Evolutionary conservation across 1,284 basidiomycete genomes (phyloP).

Genomic region (Xanthoconium separans): DNA sequence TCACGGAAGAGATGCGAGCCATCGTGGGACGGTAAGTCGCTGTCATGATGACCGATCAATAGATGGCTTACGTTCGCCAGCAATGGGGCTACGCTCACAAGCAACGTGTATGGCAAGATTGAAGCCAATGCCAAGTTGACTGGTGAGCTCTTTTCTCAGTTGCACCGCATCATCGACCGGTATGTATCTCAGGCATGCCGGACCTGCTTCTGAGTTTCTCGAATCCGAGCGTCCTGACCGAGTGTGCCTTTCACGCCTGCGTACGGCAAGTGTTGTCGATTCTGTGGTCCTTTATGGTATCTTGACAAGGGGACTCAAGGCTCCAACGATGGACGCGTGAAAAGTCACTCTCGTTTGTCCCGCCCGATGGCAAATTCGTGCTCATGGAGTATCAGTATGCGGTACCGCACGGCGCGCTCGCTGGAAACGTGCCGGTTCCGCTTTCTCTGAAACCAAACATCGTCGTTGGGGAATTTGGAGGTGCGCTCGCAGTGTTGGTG

Average conservation of each 20-base stretch:
- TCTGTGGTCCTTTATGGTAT: neutral
- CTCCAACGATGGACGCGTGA: constrained; percentile 81
- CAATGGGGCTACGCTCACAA: constrained; percentile 72
- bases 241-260: constrained; percentile 90
- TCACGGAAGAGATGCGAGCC: constrained; percentile 81
- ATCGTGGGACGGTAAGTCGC: constrained; percentile 75
- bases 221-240: constrained; percentile 72
- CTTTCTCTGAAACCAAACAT: constrained; percentile 63
- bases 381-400: constrained; percentile 83
- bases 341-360: constrained; percentile 85
- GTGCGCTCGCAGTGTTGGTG: constrained; percentile 38
- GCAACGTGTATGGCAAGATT: constrained; percentile 78
- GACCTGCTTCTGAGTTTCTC: constrained; percentile 82
- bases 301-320: constrained; percentile 38
- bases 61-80: constrained; percentile 37
- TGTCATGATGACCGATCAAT: neutral
- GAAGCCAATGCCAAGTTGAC: constrained; percentile 82
- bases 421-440: constrained; percentile 56
- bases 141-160: constrained; percentile 41
- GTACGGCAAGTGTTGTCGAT: constrained; percentile 60
- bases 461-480: constrained; percentile 60
- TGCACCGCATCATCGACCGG: neutral
- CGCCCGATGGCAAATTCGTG: constrained; percentile 90
- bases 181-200: constrained; percentile 67
- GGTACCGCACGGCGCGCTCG: constrained; percentile 25